Conservation (phyloP, 768 basidiomycete species). For the Tulasnella sp. region DNA sequence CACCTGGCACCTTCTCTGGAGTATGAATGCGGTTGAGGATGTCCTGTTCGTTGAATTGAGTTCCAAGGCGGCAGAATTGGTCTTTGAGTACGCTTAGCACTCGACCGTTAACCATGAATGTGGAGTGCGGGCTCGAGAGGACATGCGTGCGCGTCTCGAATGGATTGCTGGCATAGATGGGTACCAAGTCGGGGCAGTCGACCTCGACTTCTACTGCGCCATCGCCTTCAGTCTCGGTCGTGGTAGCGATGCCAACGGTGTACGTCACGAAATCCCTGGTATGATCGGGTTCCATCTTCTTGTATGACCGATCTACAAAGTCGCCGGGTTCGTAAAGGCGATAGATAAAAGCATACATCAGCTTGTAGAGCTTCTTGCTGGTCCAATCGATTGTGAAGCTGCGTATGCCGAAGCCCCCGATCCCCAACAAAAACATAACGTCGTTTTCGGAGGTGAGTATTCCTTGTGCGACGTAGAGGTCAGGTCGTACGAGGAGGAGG, state of each 20-base stretch:
- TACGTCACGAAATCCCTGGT: neutral
- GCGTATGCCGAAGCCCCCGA: neutral
- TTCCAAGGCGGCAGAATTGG: neutral
- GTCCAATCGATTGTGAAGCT: neutral
- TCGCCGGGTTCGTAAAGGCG: neutral
- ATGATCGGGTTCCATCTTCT: neutral
- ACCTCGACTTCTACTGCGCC: neutral
- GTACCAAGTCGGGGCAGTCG: neutral
- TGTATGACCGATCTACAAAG: neutral
- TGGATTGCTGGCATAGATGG: neutral
- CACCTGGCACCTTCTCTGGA: neutral
- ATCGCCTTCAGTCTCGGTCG: neutral
- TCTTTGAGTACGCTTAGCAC: neutral
- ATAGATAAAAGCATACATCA: conserved; percentile 2
- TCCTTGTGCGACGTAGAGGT: neutral
- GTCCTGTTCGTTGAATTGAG: neutral
- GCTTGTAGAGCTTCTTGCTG: neutral
- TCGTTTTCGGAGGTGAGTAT: neutral
- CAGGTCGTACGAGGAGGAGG: neutral
- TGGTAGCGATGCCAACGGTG: neutral
- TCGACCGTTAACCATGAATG: neutral
- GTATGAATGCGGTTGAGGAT: neutral
- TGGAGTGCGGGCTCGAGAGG: neutral
- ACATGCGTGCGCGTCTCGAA: neutral
- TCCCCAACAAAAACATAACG: neutral